Base-by-base conservation (phyloP, 768 basidiomycete genomes). In the Favolaschia claudopus region DNA sequence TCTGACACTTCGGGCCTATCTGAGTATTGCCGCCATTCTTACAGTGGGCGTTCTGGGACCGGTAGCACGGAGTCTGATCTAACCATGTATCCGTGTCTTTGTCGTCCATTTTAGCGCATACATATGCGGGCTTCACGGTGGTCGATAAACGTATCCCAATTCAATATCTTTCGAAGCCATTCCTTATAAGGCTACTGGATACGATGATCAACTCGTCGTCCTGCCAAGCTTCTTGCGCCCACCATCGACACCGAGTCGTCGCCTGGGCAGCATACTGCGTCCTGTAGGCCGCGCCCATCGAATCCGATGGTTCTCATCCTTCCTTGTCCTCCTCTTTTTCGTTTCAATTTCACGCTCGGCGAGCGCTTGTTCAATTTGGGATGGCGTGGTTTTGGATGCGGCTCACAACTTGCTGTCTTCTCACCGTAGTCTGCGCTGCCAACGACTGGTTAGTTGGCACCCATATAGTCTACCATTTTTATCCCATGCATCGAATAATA, bases 391-490 rank as follows among this genome's bases (percentile, higher is more conserved):
- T 32, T 2, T 40, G 37, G 27, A 39, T 55, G 19, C 20, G 52
- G 39, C 32, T 54, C 19, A 32, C 34, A 46, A 31, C 38, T 40
- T 22, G 29, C 51, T 64, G 60, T 39, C 33, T 68, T 47, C 46
- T 69, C 31, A 34, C 64, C 37, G 56, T 68, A 29, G 60, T 62
- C 10, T 48, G 62, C 24, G 79, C 77, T 19, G 66, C 70, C 36
- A 81, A 80, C 56, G 78, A 82, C 67, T 82, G 81, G 81, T 73
- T 58, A 24, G 70, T 73, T 51, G 77, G 58, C 65, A 76, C 32
- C 63, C 66, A 73, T n/a, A n/a, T 72, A 49, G 27, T 68, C 55
- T 10, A 6, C 29, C 24, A 14, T 38, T 28, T 19, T n/a, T 44
- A 25, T 24, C 5, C 29, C 10, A 14, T 38, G 10, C 15, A 14